Percentiles rank a stretch among this genome's conserved stretches.
Conservation (phyloP, 2,329 filamentous ascomycete species). For the Elsinoe arachidis region DNA sequence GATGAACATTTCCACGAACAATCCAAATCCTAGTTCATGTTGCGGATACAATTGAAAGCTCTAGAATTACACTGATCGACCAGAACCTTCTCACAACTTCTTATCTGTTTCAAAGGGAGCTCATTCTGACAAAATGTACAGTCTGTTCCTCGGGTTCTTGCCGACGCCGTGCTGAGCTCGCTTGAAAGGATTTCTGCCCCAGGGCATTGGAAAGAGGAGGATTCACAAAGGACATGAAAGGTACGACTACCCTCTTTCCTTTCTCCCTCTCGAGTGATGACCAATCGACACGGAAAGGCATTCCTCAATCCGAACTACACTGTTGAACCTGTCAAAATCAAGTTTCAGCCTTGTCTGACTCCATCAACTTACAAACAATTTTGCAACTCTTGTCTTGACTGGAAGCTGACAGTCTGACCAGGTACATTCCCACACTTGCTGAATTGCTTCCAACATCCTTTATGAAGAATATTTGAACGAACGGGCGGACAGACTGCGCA, state of each 20-base stretch:
- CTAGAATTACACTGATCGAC: constrained; percentile 48
- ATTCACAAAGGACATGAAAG: constrained; percentile 6
- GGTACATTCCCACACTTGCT: constrained; percentile 13
- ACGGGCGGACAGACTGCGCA: constrained; percentile 59
- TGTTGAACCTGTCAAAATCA: constrained; percentile 54
- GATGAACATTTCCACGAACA: constrained; percentile 36
- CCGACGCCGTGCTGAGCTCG: no score
- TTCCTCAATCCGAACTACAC: constrained; percentile 57
- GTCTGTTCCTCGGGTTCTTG: background rate
- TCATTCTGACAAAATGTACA: background rate
- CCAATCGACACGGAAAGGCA: constrained; percentile 54
- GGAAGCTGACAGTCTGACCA: constrained; percentile 14
- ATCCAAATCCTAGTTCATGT: constrained; percentile 48
- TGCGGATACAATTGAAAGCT: constrained; percentile 43
- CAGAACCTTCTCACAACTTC: background rate
- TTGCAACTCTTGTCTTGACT: constrained; percentile 2
- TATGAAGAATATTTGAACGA: constrained; percentile 59
- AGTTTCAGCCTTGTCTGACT: constrained; percentile 64
- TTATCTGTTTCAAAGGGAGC: background rate
- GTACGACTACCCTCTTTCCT: constrained; percentile 1
- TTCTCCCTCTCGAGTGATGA: constrained; percentile 42
- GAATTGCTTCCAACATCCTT: background rate
- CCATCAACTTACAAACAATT: background rate
- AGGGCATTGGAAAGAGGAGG: constrained; percentile 3
- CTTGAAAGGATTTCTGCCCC: background rate